These are phyloP conservation scores for Coriolopsis trogii DNA, from an alignment of 1,284 basidiomycete genomes.

Conservation along the genomic window DNA sequence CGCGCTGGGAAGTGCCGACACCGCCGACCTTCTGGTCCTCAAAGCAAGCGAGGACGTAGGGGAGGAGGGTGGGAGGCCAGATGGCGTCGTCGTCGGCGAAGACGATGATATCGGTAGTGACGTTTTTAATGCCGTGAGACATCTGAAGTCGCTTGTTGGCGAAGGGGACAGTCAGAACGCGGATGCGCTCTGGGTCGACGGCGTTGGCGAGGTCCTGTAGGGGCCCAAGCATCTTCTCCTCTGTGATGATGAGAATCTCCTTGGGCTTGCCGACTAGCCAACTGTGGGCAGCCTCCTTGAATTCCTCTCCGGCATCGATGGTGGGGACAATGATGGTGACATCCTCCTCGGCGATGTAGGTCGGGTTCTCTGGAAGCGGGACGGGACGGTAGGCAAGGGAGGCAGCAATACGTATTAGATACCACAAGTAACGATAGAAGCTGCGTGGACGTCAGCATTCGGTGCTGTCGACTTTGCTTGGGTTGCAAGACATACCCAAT, in stretches of 20 bases:
- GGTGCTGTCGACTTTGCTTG: too few relatives aligned
- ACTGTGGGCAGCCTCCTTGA: slow-evolving; percentile 88
- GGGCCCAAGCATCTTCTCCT: slow-evolving; percentile 86
- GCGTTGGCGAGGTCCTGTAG: slow-evolving; percentile 85
- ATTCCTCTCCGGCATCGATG: slow-evolving; percentile 93
- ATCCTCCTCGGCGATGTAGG: slow-evolving; percentile 87
- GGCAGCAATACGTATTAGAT: slow-evolving; percentile 79
- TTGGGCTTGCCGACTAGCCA: slow-evolving; percentile 91
- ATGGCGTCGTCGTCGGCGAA: slow-evolving; percentile 95
- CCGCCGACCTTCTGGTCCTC: slow-evolving; percentile 93
- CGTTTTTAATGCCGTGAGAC: slow-evolving; percentile 88
- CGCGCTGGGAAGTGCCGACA: slow-evolving; percentile 88
- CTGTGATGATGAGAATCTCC: slow-evolving; percentile 92
- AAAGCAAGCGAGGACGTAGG: slow-evolving; percentile 86
- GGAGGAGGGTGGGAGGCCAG: slow-evolving; percentile 88
- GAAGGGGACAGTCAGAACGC: slow-evolving; percentile 87
- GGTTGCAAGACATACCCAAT: slow-evolving; percentile 72
- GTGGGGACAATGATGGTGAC: slow-evolving; percentile 95
- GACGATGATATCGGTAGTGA: slow-evolving; percentile 92
- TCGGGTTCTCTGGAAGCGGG: slow-evolving; percentile 85
- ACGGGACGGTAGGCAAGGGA: slow-evolving; percentile 81
- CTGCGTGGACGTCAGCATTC: slow-evolving; percentile 40
- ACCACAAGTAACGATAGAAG: slow-evolving; percentile 92
- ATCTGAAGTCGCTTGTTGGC: slow-evolving; percentile 94
- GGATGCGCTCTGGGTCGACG: slow-evolving; percentile 82